Base-by-base conservation (phyloP, 140 eudicot species). In the Bidens hawaiensis region DNA sequence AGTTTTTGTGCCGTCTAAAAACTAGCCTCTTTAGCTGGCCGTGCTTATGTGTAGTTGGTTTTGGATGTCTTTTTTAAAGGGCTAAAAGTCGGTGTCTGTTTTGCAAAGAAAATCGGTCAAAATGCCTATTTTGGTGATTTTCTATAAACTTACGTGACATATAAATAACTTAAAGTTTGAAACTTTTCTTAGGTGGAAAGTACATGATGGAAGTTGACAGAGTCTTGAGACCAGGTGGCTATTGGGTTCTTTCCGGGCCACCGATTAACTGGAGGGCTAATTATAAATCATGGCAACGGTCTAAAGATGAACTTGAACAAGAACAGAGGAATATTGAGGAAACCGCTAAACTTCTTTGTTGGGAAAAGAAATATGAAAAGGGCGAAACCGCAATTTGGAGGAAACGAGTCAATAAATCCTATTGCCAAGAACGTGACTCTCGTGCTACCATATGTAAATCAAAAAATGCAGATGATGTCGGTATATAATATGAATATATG, bases 141-240 rank as follows among this genome's bases (percentile, higher is more conserved):
- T n/a, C n/a, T 33, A 15, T 47, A 4, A 36, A 25, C 47, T 10
- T n/a, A n/a, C n/a, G n/a, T n/a, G n/a, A n/a, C n/a, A 11, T 40
- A 40, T 23, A 56, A 31, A 17, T 15, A 21, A 60, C 26, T 19
- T 9, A 17, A 17, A 10, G 22, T 10, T 0, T 1, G 0, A n/a
- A n/a, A n/a, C n/a, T 26, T 34, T 58, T 46, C 62, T 66, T 65
- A 85, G 94, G 60, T 46, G 79, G 85, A 51, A 81, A 60, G 75
- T 85, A 84, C 69, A 64, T 84, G 87, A 84, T 84, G 88, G 93
- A 84, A 84, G 88, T 84, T 64, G 93, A 84, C 46, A 33, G 93
- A 27, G 93, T 84, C 22, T 73, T 84, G 24, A 78, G 88, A 60
- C 85, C 93, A 14, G 88, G 93, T 34, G 93, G 93, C 13, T 84